Conservation (phyloP, 164 flowering plant species). For the Umbilicus rupestris region DNA sequence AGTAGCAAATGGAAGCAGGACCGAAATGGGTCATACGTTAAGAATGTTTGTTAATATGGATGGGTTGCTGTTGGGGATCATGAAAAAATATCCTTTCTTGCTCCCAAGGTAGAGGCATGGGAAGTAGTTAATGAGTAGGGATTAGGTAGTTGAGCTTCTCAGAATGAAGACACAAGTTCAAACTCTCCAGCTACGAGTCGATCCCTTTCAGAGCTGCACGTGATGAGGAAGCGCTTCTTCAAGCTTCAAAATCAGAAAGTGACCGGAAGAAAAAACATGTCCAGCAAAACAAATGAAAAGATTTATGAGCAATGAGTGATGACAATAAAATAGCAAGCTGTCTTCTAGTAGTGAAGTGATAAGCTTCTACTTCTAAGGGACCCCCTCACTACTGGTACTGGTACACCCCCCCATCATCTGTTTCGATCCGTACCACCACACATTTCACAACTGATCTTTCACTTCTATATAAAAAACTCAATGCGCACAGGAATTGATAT, state of each 20-base stretch:
- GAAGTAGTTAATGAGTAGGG: background rate
- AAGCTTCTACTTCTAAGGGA: background rate
- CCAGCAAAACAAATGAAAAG: conserved; percentile 8
- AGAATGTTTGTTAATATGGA: background rate
- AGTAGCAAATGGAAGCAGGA: too few relatives aligned
- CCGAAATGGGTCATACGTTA: too few relatives aligned
- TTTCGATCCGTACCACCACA: conserved; percentile 1
- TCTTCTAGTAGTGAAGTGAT: conserved; percentile 5
- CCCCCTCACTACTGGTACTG: background rate
- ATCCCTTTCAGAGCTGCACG: background rate
- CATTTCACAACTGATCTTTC: background rate
- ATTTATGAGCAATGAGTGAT: background rate
- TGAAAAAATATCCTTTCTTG: background rate
- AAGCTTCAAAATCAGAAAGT: conserved; percentile 2
- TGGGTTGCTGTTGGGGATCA: background rate
- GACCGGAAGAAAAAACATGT: background rate
- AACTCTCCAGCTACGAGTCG: background rate
- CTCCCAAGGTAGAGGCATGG: conserved; percentile 6
- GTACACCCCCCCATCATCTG: background rate
- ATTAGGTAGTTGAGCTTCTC: background rate
- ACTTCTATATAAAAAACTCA: background rate
- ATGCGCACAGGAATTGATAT: background rate
- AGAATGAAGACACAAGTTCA: background rate
- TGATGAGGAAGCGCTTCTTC: background rate
- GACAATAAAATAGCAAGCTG: conserved; percentile 4